Conservation (phyloP, 2,329 filamentous ascomycete genomes). For the Blastomyces parvus region DNA sequence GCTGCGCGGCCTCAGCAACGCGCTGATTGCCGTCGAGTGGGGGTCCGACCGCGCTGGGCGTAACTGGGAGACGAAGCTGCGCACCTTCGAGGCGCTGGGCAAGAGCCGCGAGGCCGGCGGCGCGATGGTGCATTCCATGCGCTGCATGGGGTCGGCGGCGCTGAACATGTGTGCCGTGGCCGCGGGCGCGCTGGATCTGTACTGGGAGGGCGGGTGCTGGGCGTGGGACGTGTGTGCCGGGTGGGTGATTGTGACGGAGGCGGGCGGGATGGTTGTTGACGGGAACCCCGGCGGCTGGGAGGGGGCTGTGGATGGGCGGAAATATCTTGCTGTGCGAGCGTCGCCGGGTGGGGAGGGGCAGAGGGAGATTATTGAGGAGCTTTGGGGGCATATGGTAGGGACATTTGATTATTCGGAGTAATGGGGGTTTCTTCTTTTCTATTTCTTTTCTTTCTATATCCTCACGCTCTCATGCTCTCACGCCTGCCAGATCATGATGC, state of each 20-base stretch:
- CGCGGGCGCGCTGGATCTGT: constrained; percentile 48
- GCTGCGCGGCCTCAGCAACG: constrained; percentile 41
- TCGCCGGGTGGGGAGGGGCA: constrained; percentile 27
- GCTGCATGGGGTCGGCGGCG: constrained; percentile 50
- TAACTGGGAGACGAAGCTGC: constrained; percentile 49
- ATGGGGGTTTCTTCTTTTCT: neutral
- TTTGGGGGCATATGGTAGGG: constrained; percentile 34
- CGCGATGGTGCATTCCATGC: constrained; percentile 52
- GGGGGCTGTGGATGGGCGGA: constrained; percentile 46
- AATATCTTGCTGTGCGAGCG: constrained; percentile 40
- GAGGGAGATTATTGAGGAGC: constrained; percentile 34
- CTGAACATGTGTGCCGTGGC: constrained; percentile 54
- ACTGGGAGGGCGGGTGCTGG: constrained; percentile 58
- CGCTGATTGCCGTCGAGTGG: constrained; percentile 53
- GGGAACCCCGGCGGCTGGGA: constrained; percentile 51
- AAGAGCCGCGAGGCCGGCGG: constrained; percentile 45
- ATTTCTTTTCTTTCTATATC: no score
- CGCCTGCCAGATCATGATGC: neutral
- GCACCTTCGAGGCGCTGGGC: constrained; percentile 44
- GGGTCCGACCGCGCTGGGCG: constrained; percentile 48
- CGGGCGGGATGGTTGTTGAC: constrained; percentile 51
- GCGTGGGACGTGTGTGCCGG: constrained; percentile 58
- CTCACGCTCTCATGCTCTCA: no score
- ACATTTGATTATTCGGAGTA: constrained; percentile 25
- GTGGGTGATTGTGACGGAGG: constrained; percentile 52